Conservation (phyloP, 495 filamentous ascomycete species). For the Penicillium coprophilum region DNA sequence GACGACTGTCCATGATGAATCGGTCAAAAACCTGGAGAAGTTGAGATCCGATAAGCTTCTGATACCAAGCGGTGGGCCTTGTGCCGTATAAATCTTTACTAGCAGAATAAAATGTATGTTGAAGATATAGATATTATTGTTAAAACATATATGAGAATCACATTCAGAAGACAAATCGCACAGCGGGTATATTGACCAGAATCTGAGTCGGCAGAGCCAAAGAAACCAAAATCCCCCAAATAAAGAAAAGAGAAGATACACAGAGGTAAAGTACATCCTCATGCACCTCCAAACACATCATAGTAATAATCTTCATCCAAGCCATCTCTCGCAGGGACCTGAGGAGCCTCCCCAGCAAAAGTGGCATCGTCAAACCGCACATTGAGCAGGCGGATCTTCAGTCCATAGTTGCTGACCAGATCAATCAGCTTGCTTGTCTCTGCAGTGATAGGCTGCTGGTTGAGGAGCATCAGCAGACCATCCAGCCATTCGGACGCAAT, state of each 20-base stretch:
- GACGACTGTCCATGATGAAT: conserved; percentile 46
- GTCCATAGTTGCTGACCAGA: conserved; percentile 81
- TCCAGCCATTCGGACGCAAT: conserved; percentile 96
- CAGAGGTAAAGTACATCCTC: background rate
- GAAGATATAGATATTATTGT: background rate
- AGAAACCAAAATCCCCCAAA: conserved; percentile 4
- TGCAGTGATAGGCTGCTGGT: conserved; percentile 93
- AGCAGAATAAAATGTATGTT: too few species aligned
- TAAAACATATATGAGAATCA: conserved; percentile 3
- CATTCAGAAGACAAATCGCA: conserved; percentile 5
- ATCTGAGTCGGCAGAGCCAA: background rate
- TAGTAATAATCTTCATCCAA: conserved; percentile 57
- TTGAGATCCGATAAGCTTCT: conserved; percentile 20
- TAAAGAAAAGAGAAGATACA: conserved; percentile 1
- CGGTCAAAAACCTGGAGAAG: conserved; percentile 10
- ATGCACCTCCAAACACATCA: conserved; percentile 53
- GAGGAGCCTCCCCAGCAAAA: conserved; percentile 45
- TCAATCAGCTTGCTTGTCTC: conserved; percentile 88
- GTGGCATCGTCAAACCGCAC: conserved; percentile 76
- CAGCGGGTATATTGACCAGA: conserved; percentile 22
- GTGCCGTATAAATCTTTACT: too few species aligned
- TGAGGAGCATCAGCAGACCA: conserved; percentile 89
- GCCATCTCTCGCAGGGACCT: conserved; percentile 48
- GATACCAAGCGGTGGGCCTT: conserved; percentile 12
- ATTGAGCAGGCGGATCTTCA: conserved; percentile 92